Evolutionary conservation across 2,329 filamentous ascomycete genomes (phyloP), one percentile per base, ranked within the genome.

Genomic region (Byssothecium circinans): DNA sequence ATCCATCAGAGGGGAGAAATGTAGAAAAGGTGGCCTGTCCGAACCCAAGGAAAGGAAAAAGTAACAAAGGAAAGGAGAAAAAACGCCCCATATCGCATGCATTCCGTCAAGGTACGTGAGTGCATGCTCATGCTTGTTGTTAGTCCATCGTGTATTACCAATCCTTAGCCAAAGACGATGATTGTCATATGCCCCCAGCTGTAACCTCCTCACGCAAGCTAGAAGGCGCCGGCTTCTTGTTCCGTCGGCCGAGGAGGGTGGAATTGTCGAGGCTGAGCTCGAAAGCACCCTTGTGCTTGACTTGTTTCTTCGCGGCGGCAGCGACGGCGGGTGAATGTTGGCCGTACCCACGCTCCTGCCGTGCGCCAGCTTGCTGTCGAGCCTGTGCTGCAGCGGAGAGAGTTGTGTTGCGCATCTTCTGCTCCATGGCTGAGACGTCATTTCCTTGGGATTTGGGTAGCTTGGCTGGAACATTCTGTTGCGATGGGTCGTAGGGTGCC

Each of bases 221-320:
- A 57, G 77, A 80, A 1, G 70, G 71, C 45, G 69, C 71, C 2
- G 55, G 54, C 67, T 77, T 78, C 69, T 80, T 82, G 22, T 77
- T 76, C 55, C 84, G 75, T 60, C 91, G 83, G 25, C 91, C 91
- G 4, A 99, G 77, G 42, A 99, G 74, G 1, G 91, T 97, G 1
- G 94, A 89, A 46, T 94, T 94, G 56, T 95, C 90, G 30, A 99
- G 76, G 65, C 85, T 96, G 38, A 99, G 81, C 72, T 99, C 94
- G 58, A 99, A 99, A 0, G 88, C 85, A 25, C 89, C 91, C 71
- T 86, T 88, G 58, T 88, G 84, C 53, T 79, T 81, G 47, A 94
- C 89, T 64, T 90, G 89, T 63, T 89, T 85, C 61, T 87, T 86
- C 3, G 90, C 91, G 0, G 91, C 91, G 0, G 88, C 86, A 0